These are phyloP conservation scores for Hordeum marinum DNA, from an alignment of 176 grass and related monocot species.

Conservation along the genomic window DNA sequence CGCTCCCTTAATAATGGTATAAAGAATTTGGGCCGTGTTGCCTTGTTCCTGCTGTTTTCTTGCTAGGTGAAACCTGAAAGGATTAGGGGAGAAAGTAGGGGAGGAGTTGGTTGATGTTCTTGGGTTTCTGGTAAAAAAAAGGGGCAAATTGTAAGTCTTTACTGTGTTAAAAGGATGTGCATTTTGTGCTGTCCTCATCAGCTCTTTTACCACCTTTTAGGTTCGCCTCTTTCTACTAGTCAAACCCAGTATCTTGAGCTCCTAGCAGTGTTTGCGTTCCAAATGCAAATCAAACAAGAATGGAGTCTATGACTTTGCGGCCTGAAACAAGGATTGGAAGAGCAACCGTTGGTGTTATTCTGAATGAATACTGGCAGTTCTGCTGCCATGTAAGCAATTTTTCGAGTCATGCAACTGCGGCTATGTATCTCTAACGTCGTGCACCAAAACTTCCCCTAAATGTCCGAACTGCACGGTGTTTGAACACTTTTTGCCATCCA, in stretches of 20 bases:
- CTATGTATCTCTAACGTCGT: too few relatives aligned
- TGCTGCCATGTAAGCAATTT: too few relatives aligned
- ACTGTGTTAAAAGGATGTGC: not conserved
- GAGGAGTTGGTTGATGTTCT: not conserved
- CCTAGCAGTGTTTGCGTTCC: constrained; percentile 67
- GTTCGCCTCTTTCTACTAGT: constrained; percentile 36
- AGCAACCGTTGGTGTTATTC: too few relatives aligned
- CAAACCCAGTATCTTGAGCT: constrained; percentile 74
- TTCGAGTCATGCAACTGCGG: too few relatives aligned
- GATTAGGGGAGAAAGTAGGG: not conserved
- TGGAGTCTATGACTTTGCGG: constrained; percentile 49
- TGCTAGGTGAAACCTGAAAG: not conserved
- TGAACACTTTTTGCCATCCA: too few relatives aligned
- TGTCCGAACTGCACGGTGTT: too few relatives aligned
- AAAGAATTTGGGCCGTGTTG: not conserved
- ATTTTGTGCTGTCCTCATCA: constrained; percentile 11
- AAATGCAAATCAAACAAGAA: constrained; percentile 84
- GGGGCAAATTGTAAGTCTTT: too few relatives aligned
- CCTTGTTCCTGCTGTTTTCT: constrained; percentile 9
- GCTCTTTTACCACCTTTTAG: constrained; percentile 6
- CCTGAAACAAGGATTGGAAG: not conserved
- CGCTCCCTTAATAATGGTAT: not conserved
- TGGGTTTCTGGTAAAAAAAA: too few relatives aligned
- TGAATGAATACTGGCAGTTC: too few relatives aligned
- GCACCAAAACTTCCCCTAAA: too few relatives aligned